A percentile compares a stretch with the other conserved stretches of the same genome.
phyloP scores from a whole-genome alignment of 164 flowering plant genomes.

The Vitis labrusca region DNA sequence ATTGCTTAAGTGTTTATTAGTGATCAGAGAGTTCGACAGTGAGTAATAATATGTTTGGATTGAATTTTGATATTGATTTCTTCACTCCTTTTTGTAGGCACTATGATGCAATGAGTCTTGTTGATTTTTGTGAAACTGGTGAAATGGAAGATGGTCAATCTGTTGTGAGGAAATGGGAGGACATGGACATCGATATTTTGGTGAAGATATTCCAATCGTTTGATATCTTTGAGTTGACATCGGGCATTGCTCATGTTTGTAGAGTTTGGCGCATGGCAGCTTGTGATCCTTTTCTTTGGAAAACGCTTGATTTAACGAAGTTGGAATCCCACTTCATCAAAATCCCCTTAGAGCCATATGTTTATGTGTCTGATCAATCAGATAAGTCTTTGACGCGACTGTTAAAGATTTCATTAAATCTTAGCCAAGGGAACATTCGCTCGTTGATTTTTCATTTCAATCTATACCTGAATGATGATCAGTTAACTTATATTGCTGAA shows the following conservation, averaged over 20 bases:
- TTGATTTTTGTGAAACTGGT: neutral
- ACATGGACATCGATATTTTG: conserved; percentile 50
- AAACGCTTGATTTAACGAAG: conserved; percentile 48
- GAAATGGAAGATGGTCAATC: conserved; percentile 36
- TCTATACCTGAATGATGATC: conserved; percentile 47
- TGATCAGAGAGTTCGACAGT: no score
- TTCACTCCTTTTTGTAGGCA: neutral
- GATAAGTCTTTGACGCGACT: conserved; percentile 37
- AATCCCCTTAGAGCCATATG: conserved; percentile 49
- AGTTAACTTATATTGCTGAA: conserved; percentile 55
- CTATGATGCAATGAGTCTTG: neutral
- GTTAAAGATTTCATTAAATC: conserved; percentile 47
- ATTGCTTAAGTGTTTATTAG: no score
- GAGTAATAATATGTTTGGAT: no score
- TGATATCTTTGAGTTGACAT: conserved; percentile 38
- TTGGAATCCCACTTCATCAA: conserved; percentile 50
- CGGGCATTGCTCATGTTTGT: conserved; percentile 57
- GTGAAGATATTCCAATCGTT: conserved; percentile 51
- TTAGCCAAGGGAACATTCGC: conserved; percentile 37
- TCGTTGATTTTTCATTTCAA: conserved; percentile 53
- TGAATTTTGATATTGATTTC: neutral
- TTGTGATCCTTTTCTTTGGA: conserved; percentile 62
- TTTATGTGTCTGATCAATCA: conserved; percentile 48
- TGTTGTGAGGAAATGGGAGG: conserved; percentile 50
- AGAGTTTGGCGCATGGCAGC: conserved; percentile 57